phyloP scores from a whole-genome alignment of 2,329 filamentous ascomycete genomes.

The Aureobasidium mangrovei region DNA sequence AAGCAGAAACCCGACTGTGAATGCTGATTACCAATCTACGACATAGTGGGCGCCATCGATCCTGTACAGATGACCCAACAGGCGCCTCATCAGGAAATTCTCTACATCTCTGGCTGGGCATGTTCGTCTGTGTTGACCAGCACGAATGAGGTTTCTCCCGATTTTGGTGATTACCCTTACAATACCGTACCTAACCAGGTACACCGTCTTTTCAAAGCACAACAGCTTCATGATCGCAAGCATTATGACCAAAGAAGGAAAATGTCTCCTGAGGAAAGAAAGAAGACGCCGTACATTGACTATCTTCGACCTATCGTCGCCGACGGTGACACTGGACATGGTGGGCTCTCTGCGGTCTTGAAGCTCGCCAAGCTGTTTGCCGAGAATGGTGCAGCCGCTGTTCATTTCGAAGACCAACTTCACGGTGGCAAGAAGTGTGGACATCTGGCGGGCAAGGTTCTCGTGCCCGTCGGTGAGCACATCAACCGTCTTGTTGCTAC shows the following conservation, averaged over 20 bases:
- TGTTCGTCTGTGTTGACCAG: conserved; percentile 87
- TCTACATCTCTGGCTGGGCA: conserved; percentile 96
- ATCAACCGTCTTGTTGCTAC: conserved; percentile 89
- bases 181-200: conserved; percentile 99
- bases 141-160: conserved; percentile 94
- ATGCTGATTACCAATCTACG: conserved; percentile 37
- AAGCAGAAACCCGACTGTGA: conserved; percentile 19
- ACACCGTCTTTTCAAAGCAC: conserved; percentile 89
- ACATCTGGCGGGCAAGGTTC: conserved; percentile 88
- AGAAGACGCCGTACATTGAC: conserved; percentile 72
- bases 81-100: conserved; percentile 86
- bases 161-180: conserved; percentile 98
- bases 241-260: conserved; percentile 81
- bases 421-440: conserved; percentile 98
- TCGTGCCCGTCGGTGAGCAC: conserved; percentile 89
- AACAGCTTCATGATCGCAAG: conserved; percentile 93
- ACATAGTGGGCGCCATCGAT: conserved; percentile 76
- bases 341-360: conserved; percentile 82
- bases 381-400: conserved; percentile 89
- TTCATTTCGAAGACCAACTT: conserved; percentile 96
- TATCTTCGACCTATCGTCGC: conserved; percentile 93
- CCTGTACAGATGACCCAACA: conserved; percentile 99
- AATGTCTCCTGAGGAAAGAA: conserved; percentile 63
- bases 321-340: conserved; percentile 93
- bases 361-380: conserved; percentile 97